Conservation (phyloP, 345 rosid genomes). For the Rhodamnia rubescens region DNA sequence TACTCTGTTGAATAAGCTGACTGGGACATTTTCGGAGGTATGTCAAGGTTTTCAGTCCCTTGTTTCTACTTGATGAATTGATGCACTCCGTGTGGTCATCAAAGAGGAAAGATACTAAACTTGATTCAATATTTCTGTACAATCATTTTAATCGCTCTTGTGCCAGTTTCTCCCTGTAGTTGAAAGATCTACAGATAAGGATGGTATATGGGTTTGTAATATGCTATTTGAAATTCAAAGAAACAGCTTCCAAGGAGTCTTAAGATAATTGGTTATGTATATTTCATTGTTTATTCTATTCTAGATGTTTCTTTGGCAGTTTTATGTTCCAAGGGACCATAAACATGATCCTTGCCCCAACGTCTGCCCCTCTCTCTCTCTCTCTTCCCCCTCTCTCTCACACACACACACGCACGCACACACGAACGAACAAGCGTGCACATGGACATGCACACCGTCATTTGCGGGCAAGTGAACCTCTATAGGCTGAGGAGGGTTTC, state of each 20-base stretch:
- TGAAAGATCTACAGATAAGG: not conserved
- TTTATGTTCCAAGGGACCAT: not conserved
- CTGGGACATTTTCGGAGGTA: slow-evolving; percentile 97
- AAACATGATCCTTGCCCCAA: not conserved
- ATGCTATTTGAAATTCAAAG: not conserved
- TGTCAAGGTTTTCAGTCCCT: not conserved
- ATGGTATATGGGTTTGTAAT: not conserved
- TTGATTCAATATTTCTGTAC: not conserved
- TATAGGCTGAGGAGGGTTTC: not conserved
- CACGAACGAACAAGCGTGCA: rapidly evolving
- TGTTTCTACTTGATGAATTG: not conserved
- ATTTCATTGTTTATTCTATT: not conserved
- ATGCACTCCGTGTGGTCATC: not conserved
- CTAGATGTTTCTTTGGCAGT: not conserved
- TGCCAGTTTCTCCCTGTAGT: not conserved
- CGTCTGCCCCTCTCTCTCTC: not conserved
- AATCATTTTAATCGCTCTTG: not conserved
- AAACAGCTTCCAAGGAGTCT: not conserved
- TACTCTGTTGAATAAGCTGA: slow-evolving; percentile 87
- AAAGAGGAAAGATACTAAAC: not conserved
- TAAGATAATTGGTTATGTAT: not conserved
- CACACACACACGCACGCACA: rapidly evolving
- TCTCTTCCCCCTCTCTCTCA: not conserved
- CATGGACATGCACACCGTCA: not conserved
- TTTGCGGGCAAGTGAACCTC: not conserved